Evolutionary conservation across 2,329 filamentous ascomycete species (phyloP).

Genomic region (Verticillium isaacii): DNA sequence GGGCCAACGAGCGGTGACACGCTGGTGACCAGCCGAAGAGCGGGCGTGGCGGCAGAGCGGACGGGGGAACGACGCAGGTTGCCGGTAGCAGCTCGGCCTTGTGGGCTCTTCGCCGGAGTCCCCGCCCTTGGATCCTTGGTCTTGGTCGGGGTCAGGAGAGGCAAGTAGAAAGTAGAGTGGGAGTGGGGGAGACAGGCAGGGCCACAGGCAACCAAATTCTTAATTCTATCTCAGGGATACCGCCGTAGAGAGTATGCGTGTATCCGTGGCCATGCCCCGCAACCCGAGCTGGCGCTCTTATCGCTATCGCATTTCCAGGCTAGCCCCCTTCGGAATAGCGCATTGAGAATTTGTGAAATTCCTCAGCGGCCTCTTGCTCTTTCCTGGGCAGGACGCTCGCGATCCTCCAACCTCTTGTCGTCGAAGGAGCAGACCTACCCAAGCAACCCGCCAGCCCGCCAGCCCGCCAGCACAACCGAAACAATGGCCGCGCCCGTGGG

Average conservation of each 20-base stretch:
- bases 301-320: neutral
- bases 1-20: neutral
- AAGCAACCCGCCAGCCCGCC: neutral
- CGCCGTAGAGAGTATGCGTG: neutral
- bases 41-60: neutral
- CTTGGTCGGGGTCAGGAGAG: too few species aligned
- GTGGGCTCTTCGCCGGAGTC: too few species aligned
- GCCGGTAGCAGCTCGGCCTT: neutral
- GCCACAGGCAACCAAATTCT: too few species aligned
- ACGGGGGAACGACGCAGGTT: neutral
- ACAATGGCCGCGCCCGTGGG: slow-evolving; percentile 82
- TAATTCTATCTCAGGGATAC: too few species aligned
- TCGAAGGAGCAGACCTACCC: neutral
- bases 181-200: too few species aligned
- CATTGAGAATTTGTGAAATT: neutral
- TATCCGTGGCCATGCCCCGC: neutral
- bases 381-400: neutral
- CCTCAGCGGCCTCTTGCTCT: neutral
- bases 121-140: too few species aligned
- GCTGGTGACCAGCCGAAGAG: neutral
- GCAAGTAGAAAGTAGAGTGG: too few species aligned
- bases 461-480: slow-evolving; percentile 7
- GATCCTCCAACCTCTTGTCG: neutral
- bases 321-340: neutral
- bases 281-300: neutral